Evolutionary conservation across 2,329 filamentous ascomycete species (phyloP).

Genomic region (Neopestalotiopsis sp.): DNA sequence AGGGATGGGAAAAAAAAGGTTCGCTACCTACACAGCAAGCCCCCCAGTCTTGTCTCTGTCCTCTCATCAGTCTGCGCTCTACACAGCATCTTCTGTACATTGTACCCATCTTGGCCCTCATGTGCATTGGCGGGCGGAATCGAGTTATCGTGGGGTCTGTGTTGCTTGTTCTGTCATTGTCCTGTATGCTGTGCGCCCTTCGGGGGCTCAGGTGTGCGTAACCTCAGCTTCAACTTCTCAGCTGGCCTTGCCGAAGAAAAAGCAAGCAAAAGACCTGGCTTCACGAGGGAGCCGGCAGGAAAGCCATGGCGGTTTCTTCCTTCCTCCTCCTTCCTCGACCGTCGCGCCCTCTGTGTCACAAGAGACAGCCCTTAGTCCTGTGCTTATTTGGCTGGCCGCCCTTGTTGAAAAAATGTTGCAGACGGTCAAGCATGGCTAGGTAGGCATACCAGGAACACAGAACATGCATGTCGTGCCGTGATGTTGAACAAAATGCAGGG

Average conservation of each 20-base stretch:
- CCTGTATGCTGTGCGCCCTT: conserved; percentile 6
- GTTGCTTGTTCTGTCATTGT: background rate
- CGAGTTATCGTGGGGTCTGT: conserved; percentile 13
- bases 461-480: conserved; percentile 7
- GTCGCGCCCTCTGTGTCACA: background rate
- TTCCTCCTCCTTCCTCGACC: background rate
- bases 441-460: background rate
- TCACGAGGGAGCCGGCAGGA: conserved; percentile 1
- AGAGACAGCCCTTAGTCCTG: background rate
- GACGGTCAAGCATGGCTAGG: background rate
- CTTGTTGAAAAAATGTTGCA: background rate
- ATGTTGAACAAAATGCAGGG: conserved; percentile 5
- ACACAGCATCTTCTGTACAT: too few relatives aligned
- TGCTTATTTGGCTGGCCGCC: background rate
- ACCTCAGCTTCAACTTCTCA: conserved; percentile 11
- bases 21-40: background rate
- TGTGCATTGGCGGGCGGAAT: background rate
- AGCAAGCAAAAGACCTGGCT: conserved; percentile 1
- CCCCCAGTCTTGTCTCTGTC: conserved; percentile 1
- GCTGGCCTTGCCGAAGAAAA: conserved; percentile 1
- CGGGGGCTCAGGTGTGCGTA: conserved; percentile 6
- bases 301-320: conserved; percentile 6
- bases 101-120: background rate
- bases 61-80: too few relatives aligned
- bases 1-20: conserved; percentile 1